A percentile compares a stretch with the other conserved stretches of the same genome.
Evolutionary conservation across 2,329 filamentous ascomycete genomes (phyloP).

Genomic region (Neurospora sp.): DNA sequence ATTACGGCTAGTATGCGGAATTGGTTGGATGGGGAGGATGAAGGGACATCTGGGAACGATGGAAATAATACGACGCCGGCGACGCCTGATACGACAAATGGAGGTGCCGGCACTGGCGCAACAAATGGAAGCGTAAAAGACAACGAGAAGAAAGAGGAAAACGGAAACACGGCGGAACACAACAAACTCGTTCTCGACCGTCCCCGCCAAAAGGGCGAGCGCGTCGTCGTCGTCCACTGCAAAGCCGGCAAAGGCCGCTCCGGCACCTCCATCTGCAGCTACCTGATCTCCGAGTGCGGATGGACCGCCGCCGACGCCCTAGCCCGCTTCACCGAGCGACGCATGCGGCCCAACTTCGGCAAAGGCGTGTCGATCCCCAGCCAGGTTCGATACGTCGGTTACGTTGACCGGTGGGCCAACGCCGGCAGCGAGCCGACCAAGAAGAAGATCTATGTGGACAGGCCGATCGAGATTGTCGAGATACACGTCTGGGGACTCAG

Average conservation of each 20-base stretch:
- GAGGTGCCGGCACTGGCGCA: slow-evolving; percentile 2
- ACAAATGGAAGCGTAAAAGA: slow-evolving; percentile 2
- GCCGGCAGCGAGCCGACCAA: slow-evolving; percentile 28
- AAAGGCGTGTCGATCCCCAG: slow-evolving; percentile 87
- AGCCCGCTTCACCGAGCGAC: slow-evolving; percentile 59
- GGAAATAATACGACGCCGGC: slow-evolving; percentile 19
- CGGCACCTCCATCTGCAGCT: slow-evolving; percentile 79
- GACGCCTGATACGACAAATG: slow-evolving; percentile 9
- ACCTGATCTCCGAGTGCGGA: slow-evolving; percentile 77
- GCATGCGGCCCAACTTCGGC: slow-evolving; percentile 86
- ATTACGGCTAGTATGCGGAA: slow-evolving; percentile 90
- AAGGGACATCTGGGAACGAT: not conserved
- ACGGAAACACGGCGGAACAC: slow-evolving; percentile 10
- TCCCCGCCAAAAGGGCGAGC: slow-evolving; percentile 18
- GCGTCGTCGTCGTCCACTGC: slow-evolving; percentile 89
- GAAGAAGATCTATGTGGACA: slow-evolving; percentile 68
- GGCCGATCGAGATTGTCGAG: slow-evolving; percentile 75
- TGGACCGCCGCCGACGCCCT: slow-evolving; percentile 46
- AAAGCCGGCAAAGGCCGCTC: slow-evolving; percentile 94
- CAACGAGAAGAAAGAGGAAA: not conserved
- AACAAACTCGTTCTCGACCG: slow-evolving; percentile 5
- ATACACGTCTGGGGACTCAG: slow-evolving; percentile 83
- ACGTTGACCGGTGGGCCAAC: slow-evolving; percentile 78
- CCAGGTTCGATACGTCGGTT: slow-evolving; percentile 77
- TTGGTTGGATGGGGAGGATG: slow-evolving; percentile 54